Conservation (phyloP, 2,329 filamentous ascomycete genomes). For the Leptoxyphium fumago region DNA sequence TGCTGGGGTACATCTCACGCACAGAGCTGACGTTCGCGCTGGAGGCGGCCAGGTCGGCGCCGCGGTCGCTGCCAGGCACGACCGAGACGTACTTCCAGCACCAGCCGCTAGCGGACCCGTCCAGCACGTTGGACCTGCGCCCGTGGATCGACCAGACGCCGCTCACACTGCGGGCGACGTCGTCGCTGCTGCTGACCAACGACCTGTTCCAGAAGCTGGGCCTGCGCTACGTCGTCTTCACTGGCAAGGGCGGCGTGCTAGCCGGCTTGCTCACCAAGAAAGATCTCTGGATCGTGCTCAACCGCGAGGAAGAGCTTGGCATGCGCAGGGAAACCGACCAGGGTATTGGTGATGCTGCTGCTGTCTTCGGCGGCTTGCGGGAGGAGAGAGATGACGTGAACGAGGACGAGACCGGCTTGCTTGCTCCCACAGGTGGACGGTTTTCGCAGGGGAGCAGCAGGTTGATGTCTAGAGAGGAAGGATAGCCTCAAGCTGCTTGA, state of each 20-base stretch:
- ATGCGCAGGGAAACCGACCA: slow-evolving; percentile 7
- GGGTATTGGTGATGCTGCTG: slow-evolving; percentile 12
- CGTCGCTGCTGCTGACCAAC: slow-evolving; percentile 69
- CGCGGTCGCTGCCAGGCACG: slow-evolving; percentile 46
- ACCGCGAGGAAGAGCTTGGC: slow-evolving; percentile 46
- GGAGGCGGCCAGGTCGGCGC: slow-evolving; percentile 40
- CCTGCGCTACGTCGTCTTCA: slow-evolving; percentile 74
- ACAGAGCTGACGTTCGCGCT: slow-evolving; percentile 78
- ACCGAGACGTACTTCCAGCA: slow-evolving; percentile 77
- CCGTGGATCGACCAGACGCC: slow-evolving; percentile 99
- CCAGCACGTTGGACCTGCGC: slow-evolving; percentile 66
- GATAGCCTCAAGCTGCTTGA: too few species aligned
- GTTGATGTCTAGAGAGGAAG: too few species aligned
- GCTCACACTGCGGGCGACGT: slow-evolving; percentile 67
- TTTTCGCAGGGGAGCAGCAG: too few species aligned
- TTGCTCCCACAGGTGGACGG: slow-evolving; percentile 7
- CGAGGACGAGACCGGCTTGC: slow-evolving; percentile 26
- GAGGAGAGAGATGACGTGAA: slow-evolving; percentile 21
- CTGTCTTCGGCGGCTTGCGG: slow-evolving; percentile 20
- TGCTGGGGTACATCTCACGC: slow-evolving; percentile 88
- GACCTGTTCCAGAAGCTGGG: slow-evolving; percentile 92
- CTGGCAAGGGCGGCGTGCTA: slow-evolving; percentile 59
- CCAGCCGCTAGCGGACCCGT: slow-evolving; percentile 65
- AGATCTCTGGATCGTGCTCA: slow-evolving; percentile 86
- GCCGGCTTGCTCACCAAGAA: slow-evolving; percentile 90